Evolutionary conservation across 73 alveolate species (phyloP), one percentile per base, ranked within the genome.

Genomic region (Paramecium biaurelia): DNA sequence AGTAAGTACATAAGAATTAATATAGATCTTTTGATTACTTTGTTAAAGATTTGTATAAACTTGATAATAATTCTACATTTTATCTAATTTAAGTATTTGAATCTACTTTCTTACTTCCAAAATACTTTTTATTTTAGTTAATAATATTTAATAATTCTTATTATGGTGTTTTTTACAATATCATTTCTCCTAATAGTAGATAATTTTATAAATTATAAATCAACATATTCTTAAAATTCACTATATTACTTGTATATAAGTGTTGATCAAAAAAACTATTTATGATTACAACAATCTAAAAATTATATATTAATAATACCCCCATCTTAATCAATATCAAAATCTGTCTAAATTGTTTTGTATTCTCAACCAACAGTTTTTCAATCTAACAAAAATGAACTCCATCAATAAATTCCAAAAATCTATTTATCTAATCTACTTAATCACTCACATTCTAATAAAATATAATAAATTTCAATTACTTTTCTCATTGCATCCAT

Each of bases 251-350:
- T 41, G 53, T 28, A 23, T 79, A 79, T 35, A 43, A 41, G n/a
- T 79, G 90, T 42, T 28, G 18, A 23, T 79, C 90, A 21, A 79
- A 79, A 59, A 79, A 79, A 45, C 90, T 79, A 23, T 79, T 79
- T 15, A 79, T 59, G 15, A 79, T 79, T 4, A 79, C 90, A 9
- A 79, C 32, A 23, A 79, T 23, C 42, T 45, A 32, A 63, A 6
- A 63, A 32, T 26, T 63, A 26, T 8, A n/a, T 24, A 30, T n/a
- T 8, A 9, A 38, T 63, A 63, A 26, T 63, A 63, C 84, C 45
- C 84, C 84, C 21, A 63, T 63, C 28, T 63, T 63, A 10, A 63
- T 63, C 28, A 63, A 26, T 26, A 63, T 24, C 15, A 63, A 63
- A 14, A 63, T 63, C 45, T 63, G 26, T 26, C 84, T 63, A 10